phyloP scores from a whole-genome alignment of 805 yeast genomes.

The Starmerella floricola region DNA sequence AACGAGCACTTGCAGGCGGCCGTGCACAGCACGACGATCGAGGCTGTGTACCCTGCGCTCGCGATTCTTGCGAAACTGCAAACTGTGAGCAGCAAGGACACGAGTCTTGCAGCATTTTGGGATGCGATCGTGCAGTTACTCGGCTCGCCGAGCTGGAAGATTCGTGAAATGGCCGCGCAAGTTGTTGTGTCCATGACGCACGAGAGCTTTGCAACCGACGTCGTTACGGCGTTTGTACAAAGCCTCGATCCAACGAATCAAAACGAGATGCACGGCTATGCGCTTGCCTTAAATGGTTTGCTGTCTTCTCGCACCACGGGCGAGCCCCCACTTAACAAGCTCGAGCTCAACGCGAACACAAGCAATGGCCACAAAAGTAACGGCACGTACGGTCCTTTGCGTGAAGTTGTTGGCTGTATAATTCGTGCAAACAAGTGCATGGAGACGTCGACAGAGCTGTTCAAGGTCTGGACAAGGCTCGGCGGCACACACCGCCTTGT shows the following conservation, averaged over 20 bases:
- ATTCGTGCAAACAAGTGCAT: conserved; percentile 6
- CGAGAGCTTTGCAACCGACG: conserved; percentile 25
- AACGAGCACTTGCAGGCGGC: conserved; percentile 24
- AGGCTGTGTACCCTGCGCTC: conserved; percentile 61
- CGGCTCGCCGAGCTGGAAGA: conserved; percentile 55
- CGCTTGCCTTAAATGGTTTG: too few species aligned
- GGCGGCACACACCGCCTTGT: conserved; percentile 8
- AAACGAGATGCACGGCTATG: conserved; percentile 49
- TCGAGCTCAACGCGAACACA: too few species aligned
- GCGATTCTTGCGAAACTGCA: conserved; percentile 60
- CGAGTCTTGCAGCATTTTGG: conserved; percentile 38
- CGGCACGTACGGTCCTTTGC: too few species aligned
- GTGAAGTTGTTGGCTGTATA: background rate
- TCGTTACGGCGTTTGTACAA: conserved; percentile 25
- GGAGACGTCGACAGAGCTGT: conserved; percentile 17
- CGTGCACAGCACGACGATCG: conserved; percentile 26
- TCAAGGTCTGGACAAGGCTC: conserved; percentile 1
- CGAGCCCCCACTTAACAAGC: too few species aligned
- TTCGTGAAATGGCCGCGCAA: conserved; percentile 77
- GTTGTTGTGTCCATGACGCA: conserved; percentile 41
- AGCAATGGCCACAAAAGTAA: too few species aligned
- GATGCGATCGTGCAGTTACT: conserved; percentile 40
- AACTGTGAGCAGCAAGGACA: conserved; percentile 44
- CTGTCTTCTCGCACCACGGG: too few species aligned
- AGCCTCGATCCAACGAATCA: conserved; percentile 23